Evolutionary conservation across 176 grass and related monocot genomes (phyloP).

Genomic region (Luzula sylvatica): DNA sequence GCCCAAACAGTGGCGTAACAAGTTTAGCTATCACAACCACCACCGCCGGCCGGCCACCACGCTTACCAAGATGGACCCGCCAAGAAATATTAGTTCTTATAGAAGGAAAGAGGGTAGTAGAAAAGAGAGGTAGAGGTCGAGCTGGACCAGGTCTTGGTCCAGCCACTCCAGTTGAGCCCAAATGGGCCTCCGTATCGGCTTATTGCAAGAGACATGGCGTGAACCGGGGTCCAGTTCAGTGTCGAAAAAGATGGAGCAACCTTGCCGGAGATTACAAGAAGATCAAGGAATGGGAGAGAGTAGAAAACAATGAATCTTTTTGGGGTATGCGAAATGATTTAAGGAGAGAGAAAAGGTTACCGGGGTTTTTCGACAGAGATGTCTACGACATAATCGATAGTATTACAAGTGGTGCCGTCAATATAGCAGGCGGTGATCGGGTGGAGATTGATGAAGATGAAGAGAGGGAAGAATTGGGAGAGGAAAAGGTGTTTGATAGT

Average conservation of each 20-base stretch:
- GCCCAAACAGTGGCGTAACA: constrained; percentile 20
- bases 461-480: background rate
- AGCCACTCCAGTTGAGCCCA: constrained; percentile 50
- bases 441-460: constrained; percentile 33
- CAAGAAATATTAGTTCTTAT: constrained; percentile 96
- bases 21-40: constrained; percentile 8
- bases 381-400: constrained; percentile 87
- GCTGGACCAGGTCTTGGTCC: constrained; percentile 7
- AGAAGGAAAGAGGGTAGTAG: constrained; percentile 72
- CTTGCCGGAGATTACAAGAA: constrained; percentile 97
- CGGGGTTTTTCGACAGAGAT: constrained; percentile 90
- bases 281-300: constrained; percentile 94
- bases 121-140: constrained; percentile 53
- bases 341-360: constrained; percentile 61
- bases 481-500: constrained; percentile 27
- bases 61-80: constrained; percentile 80
- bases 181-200: constrained; percentile 79
- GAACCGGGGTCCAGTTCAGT: constrained; percentile 74
- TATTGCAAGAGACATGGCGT: constrained; percentile 80
- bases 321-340: constrained; percentile 95
- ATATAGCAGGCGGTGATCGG: constrained; percentile 5
- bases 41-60: constrained; percentile 32
- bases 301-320: constrained; percentile 50
- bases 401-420: constrained; percentile 6
- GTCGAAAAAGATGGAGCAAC: constrained; percentile 95